Conservation (phyloP, 2,329 filamentous ascomycete genomes). For the Blastomyces parvus region DNA sequence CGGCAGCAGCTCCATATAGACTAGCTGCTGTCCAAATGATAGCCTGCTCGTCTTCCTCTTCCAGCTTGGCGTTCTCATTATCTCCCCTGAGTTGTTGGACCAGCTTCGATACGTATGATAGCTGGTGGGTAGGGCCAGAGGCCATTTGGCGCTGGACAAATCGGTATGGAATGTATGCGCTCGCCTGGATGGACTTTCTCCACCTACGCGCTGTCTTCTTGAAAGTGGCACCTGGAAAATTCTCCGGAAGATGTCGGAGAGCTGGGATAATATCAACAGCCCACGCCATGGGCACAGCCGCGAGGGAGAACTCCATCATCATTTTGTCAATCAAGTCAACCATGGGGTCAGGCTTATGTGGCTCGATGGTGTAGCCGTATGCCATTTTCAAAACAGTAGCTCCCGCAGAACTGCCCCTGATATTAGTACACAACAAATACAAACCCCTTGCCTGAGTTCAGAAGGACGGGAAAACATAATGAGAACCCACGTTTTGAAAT, state of each 20-base stretch:
- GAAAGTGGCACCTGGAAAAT: slow-evolving; percentile 40
- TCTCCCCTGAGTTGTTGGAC: slow-evolving; percentile 4
- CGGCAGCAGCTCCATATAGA: slow-evolving; percentile 8
- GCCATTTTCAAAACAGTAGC: slow-evolving; percentile 37
- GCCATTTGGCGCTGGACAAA: slow-evolving; percentile 8
- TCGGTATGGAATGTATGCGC: slow-evolving; percentile 6
- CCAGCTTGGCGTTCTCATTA: slow-evolving; percentile 3
- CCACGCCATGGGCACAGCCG: slow-evolving; percentile 37
- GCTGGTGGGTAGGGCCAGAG: neutral
- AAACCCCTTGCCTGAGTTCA: neutral
- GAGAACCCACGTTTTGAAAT: slow-evolving; percentile 17
- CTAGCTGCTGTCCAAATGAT: slow-evolving; percentile 11
- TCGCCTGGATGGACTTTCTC: slow-evolving; percentile 15
- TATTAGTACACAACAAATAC: slow-evolving; percentile 10
- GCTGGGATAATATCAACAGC: slow-evolving; percentile 40
- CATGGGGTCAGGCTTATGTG: slow-evolving; percentile 34
- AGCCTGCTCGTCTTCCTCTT: slow-evolving; percentile 7
- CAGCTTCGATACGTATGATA: slow-evolving; percentile 9
- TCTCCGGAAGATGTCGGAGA: slow-evolving; percentile 35
- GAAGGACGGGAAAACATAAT: neutral
- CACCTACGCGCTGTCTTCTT: slow-evolving; percentile 35
- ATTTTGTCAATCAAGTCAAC: slow-evolving; percentile 35
- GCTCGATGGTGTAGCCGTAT: slow-evolving; percentile 40
- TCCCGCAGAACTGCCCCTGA: slow-evolving; percentile 27
- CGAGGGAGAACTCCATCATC: slow-evolving; percentile 34